These are phyloP conservation scores for Mycosphaerella sp. DNA, from an alignment of 2,329 filamentous ascomycete species.

Conservation along the genomic window DNA sequence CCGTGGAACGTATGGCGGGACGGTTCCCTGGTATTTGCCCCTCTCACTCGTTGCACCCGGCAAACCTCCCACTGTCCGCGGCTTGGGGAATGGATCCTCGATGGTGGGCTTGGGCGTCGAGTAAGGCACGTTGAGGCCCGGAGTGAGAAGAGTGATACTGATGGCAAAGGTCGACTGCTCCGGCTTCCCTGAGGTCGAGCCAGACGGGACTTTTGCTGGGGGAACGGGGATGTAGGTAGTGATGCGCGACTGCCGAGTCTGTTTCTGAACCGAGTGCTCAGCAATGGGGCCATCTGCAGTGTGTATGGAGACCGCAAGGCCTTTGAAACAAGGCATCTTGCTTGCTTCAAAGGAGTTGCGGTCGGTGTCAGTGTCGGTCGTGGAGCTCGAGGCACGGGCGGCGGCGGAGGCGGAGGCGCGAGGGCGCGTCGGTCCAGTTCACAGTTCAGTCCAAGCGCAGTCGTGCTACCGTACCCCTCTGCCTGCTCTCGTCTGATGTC, in stretches of 20 bases:
- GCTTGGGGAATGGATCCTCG: conserved; percentile 71
- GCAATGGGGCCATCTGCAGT: conserved; percentile 70
- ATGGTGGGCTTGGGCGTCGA: conserved; percentile 76
- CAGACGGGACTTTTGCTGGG: conserved; percentile 65
- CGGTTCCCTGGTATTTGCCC: conserved; percentile 50
- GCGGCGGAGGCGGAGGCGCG: not conserved
- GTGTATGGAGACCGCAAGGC: conserved; percentile 97
- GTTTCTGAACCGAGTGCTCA: conserved; percentile 91
- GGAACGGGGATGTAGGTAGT: conserved; percentile 97
- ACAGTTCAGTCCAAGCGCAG: not conserved
- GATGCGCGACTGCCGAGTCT: conserved; percentile 84
- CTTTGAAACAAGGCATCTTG: conserved; percentile 93
- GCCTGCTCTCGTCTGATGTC: too few relatives aligned
- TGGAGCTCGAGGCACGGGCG: conserved; percentile 8
- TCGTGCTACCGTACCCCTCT: not conserved
- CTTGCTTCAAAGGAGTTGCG: conserved; percentile 8
- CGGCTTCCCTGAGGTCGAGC: conserved; percentile 58
- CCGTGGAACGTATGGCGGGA: conserved; percentile 84
- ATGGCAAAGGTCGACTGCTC: conserved; percentile 97
- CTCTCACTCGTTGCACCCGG: conserved; percentile 50
- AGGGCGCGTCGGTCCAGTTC: not conserved
- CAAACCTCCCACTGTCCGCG: conserved; percentile 71
- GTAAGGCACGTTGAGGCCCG: conserved; percentile 83
- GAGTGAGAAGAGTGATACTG: conserved; percentile 90
- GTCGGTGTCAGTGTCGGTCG: conserved; percentile 12